These are phyloP conservation scores for Fusarium burgessii DNA, from an alignment of 2,329 filamentous ascomycete species.

Conservation along the genomic window DNA sequence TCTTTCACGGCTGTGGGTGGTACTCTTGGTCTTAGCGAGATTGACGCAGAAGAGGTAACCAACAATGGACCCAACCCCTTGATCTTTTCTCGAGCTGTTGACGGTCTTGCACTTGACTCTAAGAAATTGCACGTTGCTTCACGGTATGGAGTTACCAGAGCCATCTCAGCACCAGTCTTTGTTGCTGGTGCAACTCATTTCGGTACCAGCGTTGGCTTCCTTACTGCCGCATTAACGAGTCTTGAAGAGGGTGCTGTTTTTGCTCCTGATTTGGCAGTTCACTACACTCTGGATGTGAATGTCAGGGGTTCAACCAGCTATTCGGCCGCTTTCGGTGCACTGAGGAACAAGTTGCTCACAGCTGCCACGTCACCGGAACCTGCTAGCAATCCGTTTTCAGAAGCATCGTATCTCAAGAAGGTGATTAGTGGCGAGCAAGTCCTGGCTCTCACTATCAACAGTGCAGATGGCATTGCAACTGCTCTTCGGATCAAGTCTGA, in stretches of 20 bases:
- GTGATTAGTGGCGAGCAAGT: constrained; percentile 67
- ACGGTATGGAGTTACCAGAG: constrained; percentile 68
- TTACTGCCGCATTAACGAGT: constrained; percentile 61
- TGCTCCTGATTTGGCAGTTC: constrained; percentile 65
- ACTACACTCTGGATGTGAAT: constrained; percentile 66
- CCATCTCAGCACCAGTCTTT: constrained; percentile 67
- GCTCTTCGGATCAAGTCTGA: constrained; percentile 69
- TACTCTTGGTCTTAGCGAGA: constrained; percentile 71
- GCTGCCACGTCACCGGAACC: constrained; percentile 57
- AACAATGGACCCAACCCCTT: constrained; percentile 62
- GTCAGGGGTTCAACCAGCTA: constrained; percentile 60
- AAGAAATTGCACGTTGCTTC: constrained; percentile 67
- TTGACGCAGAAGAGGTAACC: constrained; percentile 67
- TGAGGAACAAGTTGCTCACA: constrained; percentile 66
- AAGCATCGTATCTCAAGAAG: constrained; percentile 62
- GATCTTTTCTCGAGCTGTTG: constrained; percentile 68
- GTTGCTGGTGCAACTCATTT: constrained; percentile 58
- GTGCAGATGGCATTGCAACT: constrained; percentile 71
- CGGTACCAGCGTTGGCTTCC: constrained; percentile 70
- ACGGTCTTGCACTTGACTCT: constrained; percentile 66
- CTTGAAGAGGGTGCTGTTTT: constrained; percentile 65
- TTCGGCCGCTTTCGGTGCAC: constrained; percentile 63
- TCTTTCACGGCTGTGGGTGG: constrained; percentile 72
- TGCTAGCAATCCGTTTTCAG: constrained; percentile 57
- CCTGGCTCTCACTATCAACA: constrained; percentile 70